phyloP scores from a whole-genome alignment of 176 grass and related monocot genomes.

The Aegilops sharonensis region DNA sequence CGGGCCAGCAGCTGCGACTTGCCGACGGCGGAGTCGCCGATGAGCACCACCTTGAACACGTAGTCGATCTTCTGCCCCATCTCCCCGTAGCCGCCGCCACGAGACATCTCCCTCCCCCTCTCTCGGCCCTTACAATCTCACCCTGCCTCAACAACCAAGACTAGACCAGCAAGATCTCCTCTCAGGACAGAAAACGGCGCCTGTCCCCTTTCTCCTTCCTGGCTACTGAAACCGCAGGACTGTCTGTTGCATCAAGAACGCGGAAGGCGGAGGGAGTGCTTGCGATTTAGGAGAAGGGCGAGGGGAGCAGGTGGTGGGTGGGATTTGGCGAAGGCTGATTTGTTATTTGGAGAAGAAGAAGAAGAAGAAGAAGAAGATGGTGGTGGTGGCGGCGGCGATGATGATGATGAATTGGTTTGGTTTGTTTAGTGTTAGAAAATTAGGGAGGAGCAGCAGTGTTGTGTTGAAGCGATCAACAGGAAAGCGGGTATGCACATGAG shows the following conservation, averaged over 20 bases:
- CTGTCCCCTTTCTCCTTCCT: neutral
- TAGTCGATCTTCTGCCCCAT: conserved; percentile 60
- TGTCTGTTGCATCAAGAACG: neutral
- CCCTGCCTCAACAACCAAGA: neutral
- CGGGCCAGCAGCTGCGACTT: conserved; percentile 76
- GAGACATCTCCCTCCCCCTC: conserved; percentile 24
- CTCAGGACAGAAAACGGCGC: too few relatives aligned
- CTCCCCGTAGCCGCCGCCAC: conserved; percentile 40
- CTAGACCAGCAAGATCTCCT: neutral
- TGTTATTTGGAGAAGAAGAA: neutral
- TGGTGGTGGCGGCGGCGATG: neutral
- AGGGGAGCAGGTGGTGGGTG: neutral
- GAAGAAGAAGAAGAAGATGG: neutral
- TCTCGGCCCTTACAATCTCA: neutral
- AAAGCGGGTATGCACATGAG: neutral
- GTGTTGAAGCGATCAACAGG: conserved; percentile 39
- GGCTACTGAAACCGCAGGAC: neutral
- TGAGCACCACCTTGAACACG: conserved; percentile 71
- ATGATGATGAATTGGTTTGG: neutral
- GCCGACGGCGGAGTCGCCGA: conserved; percentile 75
- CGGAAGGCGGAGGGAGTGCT: neutral
- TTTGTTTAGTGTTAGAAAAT: too few relatives aligned
- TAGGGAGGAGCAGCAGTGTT: conserved; percentile 1
- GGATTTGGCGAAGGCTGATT: neutral
- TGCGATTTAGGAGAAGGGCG: neutral